A percentile compares a stretch with the other conserved stretches of the same genome.
These are phyloP conservation scores for Umbilicaria muhlenbergii DNA, from an alignment of 495 filamentous ascomycete genomes.

Conservation along the genomic window DNA sequence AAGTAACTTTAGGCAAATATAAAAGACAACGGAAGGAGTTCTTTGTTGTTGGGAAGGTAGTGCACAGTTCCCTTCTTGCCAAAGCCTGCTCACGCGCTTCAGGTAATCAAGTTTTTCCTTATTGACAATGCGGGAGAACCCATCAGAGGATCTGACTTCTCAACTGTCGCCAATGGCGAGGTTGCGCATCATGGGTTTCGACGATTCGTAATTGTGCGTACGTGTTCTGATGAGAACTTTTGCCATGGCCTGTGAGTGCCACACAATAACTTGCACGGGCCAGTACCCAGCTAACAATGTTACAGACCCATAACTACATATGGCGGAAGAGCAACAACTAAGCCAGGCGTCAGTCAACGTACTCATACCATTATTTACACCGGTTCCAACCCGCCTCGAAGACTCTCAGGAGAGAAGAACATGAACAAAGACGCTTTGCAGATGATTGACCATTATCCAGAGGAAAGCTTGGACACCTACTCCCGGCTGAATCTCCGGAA, in stretches of 20 bases:
- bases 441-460: constrained; percentile 11
- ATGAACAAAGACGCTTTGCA: constrained; percentile 21
- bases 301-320: constrained; percentile 23
- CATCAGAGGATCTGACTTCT: not conserved
- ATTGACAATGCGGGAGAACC: constrained; percentile 3
- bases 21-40: not conserved
- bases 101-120: constrained; percentile 10
- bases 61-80: too few relatives aligned
- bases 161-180: constrained; percentile 2
- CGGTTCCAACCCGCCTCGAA: constrained; percentile 5
- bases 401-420: constrained; percentile 7
- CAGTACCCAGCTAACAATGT: not conserved
- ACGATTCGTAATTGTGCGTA: constrained; percentile 11
- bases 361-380: constrained; percentile 27
- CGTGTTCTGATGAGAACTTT: not conserved
- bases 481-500: constrained; percentile 33
- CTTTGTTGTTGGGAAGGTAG: constrained; percentile 2
- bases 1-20: not conserved
- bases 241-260: constrained; percentile 2
- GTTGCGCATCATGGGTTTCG: constrained; percentile 7
- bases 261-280: not conserved
- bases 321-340: constrained; percentile 18
- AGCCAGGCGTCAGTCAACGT: constrained; percentile 15
- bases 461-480: constrained; percentile 19
- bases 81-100: not conserved